Percentiles rank a stretch among this genome's conserved stretches.
Evolutionary conservation across 345 rosid species (phyloP).

Genomic region (Acer negundo): DNA sequence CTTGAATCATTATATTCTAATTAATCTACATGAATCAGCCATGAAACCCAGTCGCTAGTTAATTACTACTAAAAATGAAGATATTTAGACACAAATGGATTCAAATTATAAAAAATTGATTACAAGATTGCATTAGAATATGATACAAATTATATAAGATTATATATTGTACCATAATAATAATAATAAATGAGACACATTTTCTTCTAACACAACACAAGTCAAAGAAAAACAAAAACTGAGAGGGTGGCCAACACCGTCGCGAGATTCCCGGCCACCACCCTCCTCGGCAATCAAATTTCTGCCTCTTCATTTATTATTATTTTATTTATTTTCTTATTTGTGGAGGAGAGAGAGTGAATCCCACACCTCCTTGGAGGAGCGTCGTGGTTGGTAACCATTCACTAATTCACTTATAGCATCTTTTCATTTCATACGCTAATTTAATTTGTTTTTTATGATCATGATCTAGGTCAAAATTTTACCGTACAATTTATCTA

Average conservation of each 20-base stretch:
- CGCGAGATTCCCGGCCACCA: slow-evolving; percentile 43
- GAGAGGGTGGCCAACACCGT: slow-evolving; percentile 28
- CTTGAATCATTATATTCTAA: too few relatives aligned
- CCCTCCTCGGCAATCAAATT: slow-evolving; percentile 13
- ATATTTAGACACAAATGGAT: not conserved
- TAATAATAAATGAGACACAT: not conserved
- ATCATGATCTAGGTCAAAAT: not conserved
- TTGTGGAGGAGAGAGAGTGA: not conserved
- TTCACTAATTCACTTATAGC: not conserved
- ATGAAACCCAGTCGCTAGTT: not conserved
- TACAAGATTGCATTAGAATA: slow-evolving; percentile 23
- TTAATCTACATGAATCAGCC: not conserved
- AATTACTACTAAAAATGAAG: not conserved
- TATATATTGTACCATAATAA: too few relatives aligned
- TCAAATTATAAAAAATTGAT: not conserved
- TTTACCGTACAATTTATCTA: not conserved
- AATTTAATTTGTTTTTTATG: not conserved
- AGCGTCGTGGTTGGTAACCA: not conserved
- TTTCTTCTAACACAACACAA: slow-evolving; percentile 16
- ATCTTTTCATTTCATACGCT: not conserved
- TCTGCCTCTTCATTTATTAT: not conserved
- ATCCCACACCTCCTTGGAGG: not conserved
- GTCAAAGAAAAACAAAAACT: slow-evolving; percentile 13
- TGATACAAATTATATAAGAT: not conserved
- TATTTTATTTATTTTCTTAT: not conserved